Evolutionary conservation across 2,329 filamentous ascomycete species (phyloP), one percentile per base, ranked within the genome.

Genomic region (Microsporum audouinii): DNA sequence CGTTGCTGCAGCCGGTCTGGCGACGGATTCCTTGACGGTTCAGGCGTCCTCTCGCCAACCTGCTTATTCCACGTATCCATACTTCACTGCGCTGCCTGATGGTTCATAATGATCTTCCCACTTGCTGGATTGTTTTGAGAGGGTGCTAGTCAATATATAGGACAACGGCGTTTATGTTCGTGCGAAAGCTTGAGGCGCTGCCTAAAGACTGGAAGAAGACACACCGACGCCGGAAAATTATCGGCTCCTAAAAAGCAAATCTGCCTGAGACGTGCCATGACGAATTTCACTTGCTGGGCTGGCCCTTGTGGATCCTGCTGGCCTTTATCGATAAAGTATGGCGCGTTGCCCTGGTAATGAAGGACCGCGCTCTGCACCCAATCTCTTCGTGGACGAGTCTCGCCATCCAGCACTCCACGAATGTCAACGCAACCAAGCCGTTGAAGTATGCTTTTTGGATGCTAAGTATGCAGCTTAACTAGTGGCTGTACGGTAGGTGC

Each of bases 31-130:
- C 55, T 45, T 5, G 57, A 23, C 33, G 23, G 10, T 45, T 60
- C 49, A 8, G 60, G 43, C 34, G 43, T 38, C 36, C 6, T 14
- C 31, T 60, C 45, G 60, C 62, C 62, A 63, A 60, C 62, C 51
- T 58, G 36, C 39, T 60, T 59, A 17, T 53, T 61, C 57, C 62
- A 63, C 62, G 62, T 63, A 61, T 60, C 60, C 62, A 63, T 63
- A 7, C 38, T 23, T 36, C 34, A 59, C 55, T 12, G 17, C 33
- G 31, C 31, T 33, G 49, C 27, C 49, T 27, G 14, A 53, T 17
- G 27, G 49, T 33, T 31, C 31, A 53, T 17, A 53, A 33, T n/a
- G 49, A 53, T 23, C 12, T 53, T 7, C 10, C 29, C 49, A 33
- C 29, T 33, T 33, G 2, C 17, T 31, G 27, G 27, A 31, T 10